phyloP scores from a whole-genome alignment of 441 rosid species.

The Omphalea diandra region DNA sequence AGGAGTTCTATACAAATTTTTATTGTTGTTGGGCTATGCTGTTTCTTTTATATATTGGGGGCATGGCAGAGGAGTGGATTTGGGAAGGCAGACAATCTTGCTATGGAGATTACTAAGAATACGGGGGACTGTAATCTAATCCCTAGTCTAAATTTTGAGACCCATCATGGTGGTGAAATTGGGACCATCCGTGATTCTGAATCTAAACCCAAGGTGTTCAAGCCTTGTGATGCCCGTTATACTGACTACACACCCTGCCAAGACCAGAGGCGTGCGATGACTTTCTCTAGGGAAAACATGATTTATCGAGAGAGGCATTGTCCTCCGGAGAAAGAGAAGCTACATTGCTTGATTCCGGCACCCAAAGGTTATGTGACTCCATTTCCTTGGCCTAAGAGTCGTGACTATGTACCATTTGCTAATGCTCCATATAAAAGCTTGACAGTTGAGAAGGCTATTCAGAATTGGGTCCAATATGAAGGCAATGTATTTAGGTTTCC shows the following conservation, averaged over 20 bases:
- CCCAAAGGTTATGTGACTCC: conserved; percentile 96
- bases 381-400: conserved; percentile 97
- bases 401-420: conserved; percentile 93
- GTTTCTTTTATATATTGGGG: conserved; percentile 88
- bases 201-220: conserved; percentile 48
- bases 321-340: conserved; percentile 60
- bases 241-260: conserved; percentile 97
- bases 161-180: conserved; percentile 78
- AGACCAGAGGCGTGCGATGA: conserved; percentile 94
- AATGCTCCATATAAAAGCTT: conserved; percentile 96
- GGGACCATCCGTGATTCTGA: conserved; percentile 44
- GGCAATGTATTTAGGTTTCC: conserved; percentile 96
- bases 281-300: conserved; percentile 92
- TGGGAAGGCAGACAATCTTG: conserved; percentile 97
- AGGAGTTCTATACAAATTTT: conserved; percentile 84
- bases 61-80: conserved; percentile 99
- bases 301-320: conserved; percentile 92
- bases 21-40: conserved; percentile 74
- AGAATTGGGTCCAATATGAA: conserved; percentile 97
- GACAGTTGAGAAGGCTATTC: conserved; percentile 98
- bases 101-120: conserved; percentile 73
- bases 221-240: conserved; percentile 63
- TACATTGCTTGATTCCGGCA: conserved; percentile 81
- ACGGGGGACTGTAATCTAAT: conserved; percentile 78
- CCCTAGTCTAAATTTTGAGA: conserved; percentile 78